Conservation (phyloP, 2,329 filamentous ascomycete species). For the Clonostachys rosea region DNA sequence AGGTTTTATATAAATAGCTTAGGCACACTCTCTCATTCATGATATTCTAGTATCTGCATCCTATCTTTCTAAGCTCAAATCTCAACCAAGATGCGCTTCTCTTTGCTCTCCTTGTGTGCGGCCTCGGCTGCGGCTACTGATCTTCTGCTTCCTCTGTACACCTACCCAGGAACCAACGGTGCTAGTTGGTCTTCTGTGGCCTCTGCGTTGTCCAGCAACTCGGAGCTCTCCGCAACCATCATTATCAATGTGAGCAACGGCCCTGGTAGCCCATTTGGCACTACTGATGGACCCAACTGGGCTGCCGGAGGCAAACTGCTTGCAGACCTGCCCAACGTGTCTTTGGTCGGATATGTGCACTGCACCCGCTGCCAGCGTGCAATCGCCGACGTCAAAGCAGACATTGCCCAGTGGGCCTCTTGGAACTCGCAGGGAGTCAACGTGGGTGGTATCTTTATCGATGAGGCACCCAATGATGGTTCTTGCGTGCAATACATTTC, state of each 20-base stretch:
- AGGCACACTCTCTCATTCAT: no score
- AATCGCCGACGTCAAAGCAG: background rate
- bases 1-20: no score
- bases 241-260: background rate
- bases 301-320: background rate
- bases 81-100: background rate
- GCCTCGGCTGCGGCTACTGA: background rate
- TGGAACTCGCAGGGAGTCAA: background rate
- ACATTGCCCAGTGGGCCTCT: background rate
- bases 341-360: background rate
- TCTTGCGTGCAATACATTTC: background rate
- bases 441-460: background rate
- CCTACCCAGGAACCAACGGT: background rate
- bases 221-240: background rate
- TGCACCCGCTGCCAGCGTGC: background rate
- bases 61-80: no score
- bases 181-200: background rate
- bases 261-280: background rate
- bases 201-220: background rate
- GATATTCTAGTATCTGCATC: no score
- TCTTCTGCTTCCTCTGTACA: background rate
- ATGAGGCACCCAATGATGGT: background rate
- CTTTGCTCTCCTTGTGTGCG: background rate
- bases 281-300: background rate
- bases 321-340: background rate